These are phyloP conservation scores for Cercospora zeina DNA, from an alignment of 2,329 filamentous ascomycete genomes.

Conservation along the genomic window DNA sequence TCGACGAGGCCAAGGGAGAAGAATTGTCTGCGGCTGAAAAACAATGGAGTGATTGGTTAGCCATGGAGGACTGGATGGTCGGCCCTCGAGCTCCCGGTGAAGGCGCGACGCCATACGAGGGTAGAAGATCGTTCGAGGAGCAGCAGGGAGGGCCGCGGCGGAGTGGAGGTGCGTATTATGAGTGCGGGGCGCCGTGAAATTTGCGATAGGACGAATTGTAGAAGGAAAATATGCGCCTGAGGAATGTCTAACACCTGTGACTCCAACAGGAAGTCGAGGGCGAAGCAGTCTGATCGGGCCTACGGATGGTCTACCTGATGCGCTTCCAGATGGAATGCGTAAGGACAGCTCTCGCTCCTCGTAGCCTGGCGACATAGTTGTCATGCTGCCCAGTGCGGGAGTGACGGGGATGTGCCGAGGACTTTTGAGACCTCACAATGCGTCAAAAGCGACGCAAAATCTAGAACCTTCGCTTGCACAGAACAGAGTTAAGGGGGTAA, in stretches of 20 bases:
- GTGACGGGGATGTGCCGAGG: not conserved
- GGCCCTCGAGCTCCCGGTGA: slow-evolving; percentile 67
- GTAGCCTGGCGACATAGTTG: slow-evolving; percentile 9
- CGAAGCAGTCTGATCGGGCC: not conserved
- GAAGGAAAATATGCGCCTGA: not conserved
- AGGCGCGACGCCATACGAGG: not conserved
- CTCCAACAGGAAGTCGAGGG: slow-evolving; percentile 8
- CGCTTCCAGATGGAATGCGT: slow-evolving; percentile 11
- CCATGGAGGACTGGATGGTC: slow-evolving; percentile 99
- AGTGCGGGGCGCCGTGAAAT: not conserved
- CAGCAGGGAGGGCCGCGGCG: not conserved
- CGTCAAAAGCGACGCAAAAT: not conserved
- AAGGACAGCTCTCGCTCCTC: slow-evolving; percentile 8
- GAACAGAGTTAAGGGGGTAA: not conserved
- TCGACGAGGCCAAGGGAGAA: slow-evolving; percentile 68
- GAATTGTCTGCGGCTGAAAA: slow-evolving; percentile 82
- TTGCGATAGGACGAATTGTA: not conserved
- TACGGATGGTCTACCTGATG: slow-evolving; percentile 3
- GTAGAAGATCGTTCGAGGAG: slow-evolving; percentile 8
- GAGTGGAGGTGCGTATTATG: not conserved
- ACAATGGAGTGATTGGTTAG: slow-evolving; percentile 90
- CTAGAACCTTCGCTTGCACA: not conserved
- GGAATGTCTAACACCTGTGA: not conserved
- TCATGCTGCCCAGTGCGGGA: not conserved
- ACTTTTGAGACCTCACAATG: not conserved